Base-by-base conservation (phyloP, 768 basidiomycete species). In the Amanita thiersii region DNA sequence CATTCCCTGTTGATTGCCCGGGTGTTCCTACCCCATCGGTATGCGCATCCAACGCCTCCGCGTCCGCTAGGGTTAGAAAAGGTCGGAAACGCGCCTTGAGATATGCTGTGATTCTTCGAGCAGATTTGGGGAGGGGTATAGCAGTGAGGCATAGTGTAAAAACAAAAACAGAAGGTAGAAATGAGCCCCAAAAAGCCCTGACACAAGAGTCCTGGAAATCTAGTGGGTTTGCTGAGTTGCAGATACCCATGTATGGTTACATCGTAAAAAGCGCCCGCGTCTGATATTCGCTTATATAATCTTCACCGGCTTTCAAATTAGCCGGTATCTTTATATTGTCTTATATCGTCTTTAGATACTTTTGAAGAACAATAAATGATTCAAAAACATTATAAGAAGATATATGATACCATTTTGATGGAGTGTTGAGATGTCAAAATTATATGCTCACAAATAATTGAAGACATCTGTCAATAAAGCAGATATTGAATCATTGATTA, bases 1-100 rank as follows among this genome's bases (percentile, higher is more conserved):
- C n/a, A n/a, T n/a, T n/a, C n/a, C n/a, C n/a, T n/a, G 49, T 47
- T 5, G 51, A 32, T 6, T 52, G 51, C 37, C 59, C 49, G 18
- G 50, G 26, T 18, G 37, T 55, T 31, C 48, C 55, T 12, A 55
- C 52, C 0, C 47, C 55, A 5, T 50, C 50, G 17, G 49, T 39
- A 37, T 45, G 50, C 18, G 50, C 52, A 37, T 64, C 61, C 21
- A 77, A 52, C 0, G 71, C 71, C 50, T 78, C 76, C 11, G 78
- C 78, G 51, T 80, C 79, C 24, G 60, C 60, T 2, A 82, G 61
- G 2, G 72, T 65, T 19, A 82, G 39, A 50, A 68, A 81, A 0
- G 52, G 37, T 28, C 50, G 32, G 48, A 79, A 67, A 10, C 69
- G 59, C 5, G 47, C 33, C 32, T 55, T 53, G 40, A 66, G 15